Conservation (phyloP, 192 early-diverging fungal species). For the Bifiguratus adelaidae region DNA sequence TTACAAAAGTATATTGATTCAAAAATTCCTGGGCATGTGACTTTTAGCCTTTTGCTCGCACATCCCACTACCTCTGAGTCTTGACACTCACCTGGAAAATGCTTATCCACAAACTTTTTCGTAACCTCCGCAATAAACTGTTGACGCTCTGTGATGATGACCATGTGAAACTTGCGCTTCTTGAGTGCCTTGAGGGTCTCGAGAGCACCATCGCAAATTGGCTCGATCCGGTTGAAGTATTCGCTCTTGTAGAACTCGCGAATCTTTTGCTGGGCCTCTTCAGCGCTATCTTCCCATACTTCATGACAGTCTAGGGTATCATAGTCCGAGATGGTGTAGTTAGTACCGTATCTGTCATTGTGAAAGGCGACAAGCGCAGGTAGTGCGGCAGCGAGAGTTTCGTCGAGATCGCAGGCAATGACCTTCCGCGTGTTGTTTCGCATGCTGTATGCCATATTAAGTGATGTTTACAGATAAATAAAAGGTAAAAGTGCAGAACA, state of each 20-base stretch:
- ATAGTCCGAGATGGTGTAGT: conserved; percentile 31
- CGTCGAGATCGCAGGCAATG: conserved; percentile 43
- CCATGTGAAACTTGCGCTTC: conserved; percentile 32
- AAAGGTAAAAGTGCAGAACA: too few species aligned
- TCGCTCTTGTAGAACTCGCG: conserved; percentile 40
- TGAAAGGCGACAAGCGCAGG: conserved; percentile 41
- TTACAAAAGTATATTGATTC: conserved; percentile 55
- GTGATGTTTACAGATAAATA: too few species aligned
- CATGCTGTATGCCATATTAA: too few species aligned
- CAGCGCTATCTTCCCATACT: conserved; percentile 42
- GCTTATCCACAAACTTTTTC: conserved; percentile 39
- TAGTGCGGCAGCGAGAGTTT: conserved; percentile 35
- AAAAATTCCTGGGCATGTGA: conserved; percentile 46
- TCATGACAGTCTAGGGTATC: conserved; percentile 34
- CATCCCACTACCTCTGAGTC: too few species aligned
- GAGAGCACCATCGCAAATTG: conserved; percentile 34
- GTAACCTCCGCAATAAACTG: conserved; percentile 44
- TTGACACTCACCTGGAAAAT: conserved; percentile 33
- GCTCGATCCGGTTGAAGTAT: conserved; percentile 38
- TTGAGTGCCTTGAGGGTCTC: conserved; percentile 46
- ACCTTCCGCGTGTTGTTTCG: conserved; percentile 12
- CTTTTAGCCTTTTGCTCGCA: too few species aligned
- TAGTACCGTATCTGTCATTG: conserved; percentile 37
- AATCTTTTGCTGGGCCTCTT: conserved; percentile 38
- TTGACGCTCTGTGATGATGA: conserved; percentile 47